Conservation (phyloP, 2,329 filamentous ascomycete species). For the Fusarium virguliforme region DNA sequence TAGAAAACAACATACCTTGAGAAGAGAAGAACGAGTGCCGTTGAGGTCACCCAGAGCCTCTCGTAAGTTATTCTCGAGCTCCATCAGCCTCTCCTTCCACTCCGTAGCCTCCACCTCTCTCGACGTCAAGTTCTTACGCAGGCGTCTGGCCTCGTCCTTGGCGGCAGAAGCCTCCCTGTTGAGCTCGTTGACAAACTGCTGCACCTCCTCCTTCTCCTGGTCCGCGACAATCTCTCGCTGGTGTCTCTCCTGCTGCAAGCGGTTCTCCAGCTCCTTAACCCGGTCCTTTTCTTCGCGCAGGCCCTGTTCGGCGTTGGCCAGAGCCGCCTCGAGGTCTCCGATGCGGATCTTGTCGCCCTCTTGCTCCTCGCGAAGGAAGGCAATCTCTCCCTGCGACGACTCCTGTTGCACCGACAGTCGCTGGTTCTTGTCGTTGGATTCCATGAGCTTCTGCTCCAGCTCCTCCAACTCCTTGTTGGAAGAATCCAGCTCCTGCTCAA, state of each 20-base stretch:
- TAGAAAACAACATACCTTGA: conserved; percentile 72
- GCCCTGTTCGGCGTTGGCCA: conserved; percentile 83
- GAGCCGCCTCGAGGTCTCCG: conserved; percentile 87
- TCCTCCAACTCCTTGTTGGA: conserved; percentile 90
- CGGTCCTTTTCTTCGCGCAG: conserved; percentile 90
- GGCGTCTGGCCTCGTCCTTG: conserved; percentile 87
- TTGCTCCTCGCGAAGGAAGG: conserved; percentile 96
- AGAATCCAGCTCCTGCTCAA: conserved; percentile 87
- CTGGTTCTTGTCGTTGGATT: conserved; percentile 90
- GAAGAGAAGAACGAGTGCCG: conserved; percentile 86
- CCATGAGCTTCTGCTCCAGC: conserved; percentile 86
- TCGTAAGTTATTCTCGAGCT: conserved; percentile 90
- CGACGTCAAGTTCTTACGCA: conserved; percentile 86
- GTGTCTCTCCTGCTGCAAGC: conserved; percentile 84
- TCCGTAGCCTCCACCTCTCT: conserved; percentile 91
- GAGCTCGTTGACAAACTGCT: conserved; percentile 92
- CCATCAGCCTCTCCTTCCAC: conserved; percentile 92
- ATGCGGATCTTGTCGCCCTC: conserved; percentile 98
- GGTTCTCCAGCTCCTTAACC: conserved; percentile 78
- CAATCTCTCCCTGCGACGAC: conserved; percentile 92
- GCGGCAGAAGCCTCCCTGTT: conserved; percentile 85
- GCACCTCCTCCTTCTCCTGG: conserved; percentile 94
- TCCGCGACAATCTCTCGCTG: conserved; percentile 90
- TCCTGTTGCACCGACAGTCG: conserved; percentile 92
- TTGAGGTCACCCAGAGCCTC: conserved; percentile 90